Conservation (phyloP, 139 green algal species). For the Tetratostichococcus sp. region DNA sequence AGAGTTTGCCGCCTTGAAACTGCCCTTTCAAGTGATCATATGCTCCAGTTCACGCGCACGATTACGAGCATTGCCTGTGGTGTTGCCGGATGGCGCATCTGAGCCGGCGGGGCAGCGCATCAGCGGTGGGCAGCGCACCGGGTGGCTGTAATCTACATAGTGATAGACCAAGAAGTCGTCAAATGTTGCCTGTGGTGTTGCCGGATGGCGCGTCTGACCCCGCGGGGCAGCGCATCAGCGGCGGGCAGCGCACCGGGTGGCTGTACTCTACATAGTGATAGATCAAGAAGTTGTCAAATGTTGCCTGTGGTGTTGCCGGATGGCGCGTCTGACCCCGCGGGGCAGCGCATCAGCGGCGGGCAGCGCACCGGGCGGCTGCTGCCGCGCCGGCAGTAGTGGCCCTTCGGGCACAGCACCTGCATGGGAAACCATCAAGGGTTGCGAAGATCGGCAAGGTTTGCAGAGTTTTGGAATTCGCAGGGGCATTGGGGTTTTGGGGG, state of each 20-base stretch:
- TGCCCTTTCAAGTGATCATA: no score
- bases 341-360: conserved; percentile 40
- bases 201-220: conserved; percentile 31
- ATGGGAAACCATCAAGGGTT: not conserved
- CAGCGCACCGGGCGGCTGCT: conserved; percentile 26
- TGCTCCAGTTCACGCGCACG: no score
- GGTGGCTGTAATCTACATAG: no score
- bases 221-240: conserved; percentile 30
- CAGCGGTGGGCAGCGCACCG: conserved; percentile 32
- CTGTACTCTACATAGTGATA: no score
- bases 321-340: conserved; percentile 29
- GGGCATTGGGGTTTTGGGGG: no score
- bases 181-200: conserved; percentile 23
- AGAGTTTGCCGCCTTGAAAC: no score
- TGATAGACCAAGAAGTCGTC: no score
- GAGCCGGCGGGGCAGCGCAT: conserved; percentile 31
- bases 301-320: conserved; percentile 30
- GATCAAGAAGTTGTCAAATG: no score
- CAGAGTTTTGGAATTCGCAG: no score
- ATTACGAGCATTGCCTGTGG: conserved; percentile 8
- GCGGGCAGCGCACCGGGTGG: conserved; percentile 26
- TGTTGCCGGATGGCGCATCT: conserved; percentile 36
- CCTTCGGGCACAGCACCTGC: conserved; percentile 24
- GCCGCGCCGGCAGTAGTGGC: conserved; percentile 46
- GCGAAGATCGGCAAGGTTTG: no score